phyloP scores from a whole-genome alignment of 306 rosid species.

The Prunus mira region DNA sequence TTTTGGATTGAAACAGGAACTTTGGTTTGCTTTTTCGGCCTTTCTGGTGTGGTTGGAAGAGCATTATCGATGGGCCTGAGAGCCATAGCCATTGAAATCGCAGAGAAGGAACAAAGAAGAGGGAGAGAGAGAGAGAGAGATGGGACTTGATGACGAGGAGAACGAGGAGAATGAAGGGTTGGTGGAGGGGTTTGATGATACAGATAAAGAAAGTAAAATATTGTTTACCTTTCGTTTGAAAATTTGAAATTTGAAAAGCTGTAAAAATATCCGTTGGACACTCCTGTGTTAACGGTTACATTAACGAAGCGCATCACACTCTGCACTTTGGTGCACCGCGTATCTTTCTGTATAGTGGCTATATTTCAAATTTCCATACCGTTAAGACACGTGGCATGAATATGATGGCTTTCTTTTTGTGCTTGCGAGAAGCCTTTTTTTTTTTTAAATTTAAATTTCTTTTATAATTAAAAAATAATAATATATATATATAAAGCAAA shows the following conservation, averaged over 20 bases:
- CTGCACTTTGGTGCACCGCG: background rate
- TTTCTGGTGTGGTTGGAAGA: slow-evolving; percentile 59
- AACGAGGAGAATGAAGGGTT: background rate
- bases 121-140: background rate
- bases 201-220: background rate
- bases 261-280: slow-evolving; percentile 31
- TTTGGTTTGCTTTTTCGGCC: slow-evolving; percentile 76
- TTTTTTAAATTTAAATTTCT: no score
- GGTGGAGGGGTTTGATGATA: background rate
- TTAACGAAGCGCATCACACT: background rate
- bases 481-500: no score
- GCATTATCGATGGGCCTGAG: slow-evolving; percentile 87
- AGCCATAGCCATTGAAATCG: slow-evolving; percentile 54
- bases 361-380: no score
- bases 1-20: slow-evolving; percentile 42
- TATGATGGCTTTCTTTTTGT: background rate
- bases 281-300: slow-evolving; percentile 23
- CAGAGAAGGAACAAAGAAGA: background rate
- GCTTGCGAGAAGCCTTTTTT: accelerated
- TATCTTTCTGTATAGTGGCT: no score
- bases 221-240: background rate
- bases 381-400: background rate
- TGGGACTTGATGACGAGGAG: background rate
- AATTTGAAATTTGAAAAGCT: slow-evolving; percentile 23
- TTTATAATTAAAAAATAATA: no score